Evolutionary conservation across 352 stramenopile species (phyloP).

Genomic region (Pythium folliculosum): DNA sequence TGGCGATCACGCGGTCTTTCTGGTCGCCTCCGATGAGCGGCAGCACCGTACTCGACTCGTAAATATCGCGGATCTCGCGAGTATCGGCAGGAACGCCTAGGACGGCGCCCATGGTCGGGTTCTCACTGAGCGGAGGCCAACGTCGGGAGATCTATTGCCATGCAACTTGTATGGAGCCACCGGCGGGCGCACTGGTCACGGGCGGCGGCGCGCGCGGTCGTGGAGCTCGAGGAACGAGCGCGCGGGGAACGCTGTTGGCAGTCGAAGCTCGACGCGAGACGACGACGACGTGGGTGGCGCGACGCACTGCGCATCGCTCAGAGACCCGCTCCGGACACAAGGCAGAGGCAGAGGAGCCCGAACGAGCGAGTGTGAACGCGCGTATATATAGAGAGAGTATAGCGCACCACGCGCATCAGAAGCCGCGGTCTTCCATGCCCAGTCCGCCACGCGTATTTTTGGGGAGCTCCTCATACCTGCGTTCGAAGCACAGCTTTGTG

Average conservation of each 20-base stretch:
- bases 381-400: neutral
- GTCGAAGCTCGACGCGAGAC: neutral
- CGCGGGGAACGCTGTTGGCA: neutral
- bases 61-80: slow-evolving; percentile 48
- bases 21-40: slow-evolving; percentile 59
- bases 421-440: too few species aligned
- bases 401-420: too few species aligned
- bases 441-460: too few species aligned
- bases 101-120: slow-evolving; percentile 49
- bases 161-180: slow-evolving; percentile 4
- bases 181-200: neutral
- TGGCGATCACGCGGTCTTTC: slow-evolving; percentile 45
- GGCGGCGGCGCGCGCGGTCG: too few species aligned
- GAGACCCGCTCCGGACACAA: neutral
- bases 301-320: neutral
- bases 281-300: neutral
- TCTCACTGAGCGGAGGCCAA: neutral
- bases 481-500: too few species aligned
- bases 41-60: slow-evolving; percentile 61
- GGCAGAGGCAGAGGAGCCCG: too few species aligned
- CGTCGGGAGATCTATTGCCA: neutral
- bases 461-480: too few species aligned
- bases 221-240: neutral
- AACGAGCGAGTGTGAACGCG: too few species aligned
- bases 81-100: slow-evolving; percentile 43